Percentiles rank a stretch among this genome's conserved stretches.
Evolutionary conservation across 2,329 filamentous ascomycete species (phyloP).

Genomic region (Aspergillus clavatus): DNA sequence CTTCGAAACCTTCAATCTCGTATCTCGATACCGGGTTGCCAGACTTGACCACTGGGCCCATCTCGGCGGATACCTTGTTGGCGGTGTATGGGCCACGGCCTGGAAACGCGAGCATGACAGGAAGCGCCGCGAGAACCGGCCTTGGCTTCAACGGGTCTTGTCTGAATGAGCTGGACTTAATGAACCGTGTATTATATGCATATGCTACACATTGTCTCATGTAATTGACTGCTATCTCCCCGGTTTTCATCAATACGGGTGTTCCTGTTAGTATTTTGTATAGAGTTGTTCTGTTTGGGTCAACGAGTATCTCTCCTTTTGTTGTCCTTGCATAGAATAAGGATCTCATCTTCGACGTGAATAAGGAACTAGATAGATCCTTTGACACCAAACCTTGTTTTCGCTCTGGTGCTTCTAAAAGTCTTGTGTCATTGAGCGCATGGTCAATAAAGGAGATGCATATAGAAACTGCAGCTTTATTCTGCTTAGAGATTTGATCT

Average conservation of each 20-base stretch:
- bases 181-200: background rate
- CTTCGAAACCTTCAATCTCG: constrained; percentile 33
- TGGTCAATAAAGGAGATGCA: background rate
- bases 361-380: background rate
- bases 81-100: constrained; percentile 20
- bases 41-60: constrained; percentile 41
- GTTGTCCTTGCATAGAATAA: too few species aligned
- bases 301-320: too few species aligned
- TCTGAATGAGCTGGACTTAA: background rate
- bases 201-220: background rate
- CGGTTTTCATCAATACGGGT: background rate
- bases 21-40: constrained; percentile 26
- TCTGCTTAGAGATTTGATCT: background rate
- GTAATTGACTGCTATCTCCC: background rate
- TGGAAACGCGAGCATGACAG: constrained; percentile 11
- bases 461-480: background rate
- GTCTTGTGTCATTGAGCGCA: background rate
- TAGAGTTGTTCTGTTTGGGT: background rate
- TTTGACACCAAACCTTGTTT: background rate
- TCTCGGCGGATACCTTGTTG: constrained; percentile 39
- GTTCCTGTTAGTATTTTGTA: background rate
- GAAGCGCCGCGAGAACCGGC: constrained; percentile 13
- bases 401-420: background rate
- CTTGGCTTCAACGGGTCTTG: constrained; percentile 11
- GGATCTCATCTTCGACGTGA: background rate